A percentile compares a stretch with the other conserved stretches of the same genome.
Evolutionary conservation across 768 basidiomycete species (phyloP).

Genomic region (Tulasnella sp.): DNA sequence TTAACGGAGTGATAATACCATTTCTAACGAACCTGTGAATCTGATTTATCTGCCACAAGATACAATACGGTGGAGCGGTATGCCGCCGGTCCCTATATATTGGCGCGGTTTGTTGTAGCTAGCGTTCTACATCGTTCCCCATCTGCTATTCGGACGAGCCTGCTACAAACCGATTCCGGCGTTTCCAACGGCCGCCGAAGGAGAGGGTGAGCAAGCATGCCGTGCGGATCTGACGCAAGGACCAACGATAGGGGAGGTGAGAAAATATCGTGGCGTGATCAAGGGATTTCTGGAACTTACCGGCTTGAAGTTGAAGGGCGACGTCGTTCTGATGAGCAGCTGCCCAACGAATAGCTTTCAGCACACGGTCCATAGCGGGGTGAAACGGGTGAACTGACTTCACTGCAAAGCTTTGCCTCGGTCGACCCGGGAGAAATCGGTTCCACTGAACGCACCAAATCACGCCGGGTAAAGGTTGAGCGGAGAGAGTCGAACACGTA

Average conservation of each 20-base stretch:
- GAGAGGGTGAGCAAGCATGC: background rate
- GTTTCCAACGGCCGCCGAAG: slow-evolving; percentile 2
- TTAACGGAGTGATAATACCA: background rate
- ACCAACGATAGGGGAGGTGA: background rate
- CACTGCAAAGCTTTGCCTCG: slow-evolving; percentile 15
- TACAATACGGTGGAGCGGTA: no score
- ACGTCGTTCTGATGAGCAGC: slow-evolving; percentile 16
- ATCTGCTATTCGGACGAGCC: no score
- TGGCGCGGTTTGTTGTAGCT: no score
- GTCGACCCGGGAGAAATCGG: slow-evolving; percentile 9
- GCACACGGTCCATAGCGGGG: background rate
- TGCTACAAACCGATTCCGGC: no score
- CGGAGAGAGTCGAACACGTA: background rate
- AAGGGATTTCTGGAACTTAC: background rate
- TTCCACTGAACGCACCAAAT: background rate
- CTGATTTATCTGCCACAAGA: slow-evolving; percentile 17
- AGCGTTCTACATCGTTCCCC: no score
- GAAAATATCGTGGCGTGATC: background rate
- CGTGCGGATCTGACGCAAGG: background rate
- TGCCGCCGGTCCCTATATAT: no score
- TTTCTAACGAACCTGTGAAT: background rate
- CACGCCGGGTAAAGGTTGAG: no score
- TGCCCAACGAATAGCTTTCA: background rate
- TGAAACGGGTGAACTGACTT: background rate
- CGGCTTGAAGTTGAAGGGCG: slow-evolving; percentile 3